Evolutionary conservation across 495 filamentous ascomycete genomes (phyloP).

Genomic region (Trichocladium uniseriatum): DNA sequence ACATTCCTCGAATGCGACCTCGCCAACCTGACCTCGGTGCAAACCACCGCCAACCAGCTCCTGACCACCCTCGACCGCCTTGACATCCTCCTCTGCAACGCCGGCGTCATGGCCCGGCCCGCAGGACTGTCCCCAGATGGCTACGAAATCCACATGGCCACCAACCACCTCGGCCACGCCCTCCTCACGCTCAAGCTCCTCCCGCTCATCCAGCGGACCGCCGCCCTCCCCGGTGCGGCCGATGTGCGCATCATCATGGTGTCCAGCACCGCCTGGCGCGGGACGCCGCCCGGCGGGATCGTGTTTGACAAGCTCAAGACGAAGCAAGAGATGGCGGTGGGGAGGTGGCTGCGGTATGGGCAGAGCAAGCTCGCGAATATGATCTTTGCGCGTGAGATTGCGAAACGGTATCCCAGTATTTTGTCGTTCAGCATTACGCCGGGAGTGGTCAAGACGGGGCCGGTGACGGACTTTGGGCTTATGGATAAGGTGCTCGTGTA

Average conservation of each 20-base stretch:
- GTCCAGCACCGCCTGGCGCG: constrained; percentile 29
- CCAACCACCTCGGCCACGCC: constrained; percentile 62
- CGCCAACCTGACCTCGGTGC: constrained; percentile 25
- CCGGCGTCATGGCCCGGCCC: constrained; percentile 55
- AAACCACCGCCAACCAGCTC: constrained; percentile 19
- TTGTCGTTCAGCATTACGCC: constrained; percentile 45
- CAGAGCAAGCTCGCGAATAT: constrained; percentile 64
- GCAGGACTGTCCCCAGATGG: constrained; percentile 48
- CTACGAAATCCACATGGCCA: constrained; percentile 64
- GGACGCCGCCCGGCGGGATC: constrained; percentile 33
- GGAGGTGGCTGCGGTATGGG: constrained; percentile 40
- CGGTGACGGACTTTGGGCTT: too few relatives aligned
- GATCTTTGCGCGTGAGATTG: constrained; percentile 52
- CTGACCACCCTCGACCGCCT: constrained; percentile 27
- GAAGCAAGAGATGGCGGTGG: not conserved
- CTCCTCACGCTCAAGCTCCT: constrained; percentile 56
- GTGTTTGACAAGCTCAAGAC: constrained; percentile 24
- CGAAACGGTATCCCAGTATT: constrained; percentile 49
- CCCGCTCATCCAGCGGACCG: constrained; percentile 46
- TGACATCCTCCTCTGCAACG: constrained; percentile 47
- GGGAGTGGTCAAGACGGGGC: constrained; percentile 50
- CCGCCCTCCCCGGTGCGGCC: constrained; percentile 9
- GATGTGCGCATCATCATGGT: constrained; percentile 39
- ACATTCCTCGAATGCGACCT: too few relatives aligned
- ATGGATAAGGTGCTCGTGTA: too few relatives aligned